phyloP scores from a whole-genome alignment of 768 basidiomycete species.

The Tremella fuciformis region DNA sequence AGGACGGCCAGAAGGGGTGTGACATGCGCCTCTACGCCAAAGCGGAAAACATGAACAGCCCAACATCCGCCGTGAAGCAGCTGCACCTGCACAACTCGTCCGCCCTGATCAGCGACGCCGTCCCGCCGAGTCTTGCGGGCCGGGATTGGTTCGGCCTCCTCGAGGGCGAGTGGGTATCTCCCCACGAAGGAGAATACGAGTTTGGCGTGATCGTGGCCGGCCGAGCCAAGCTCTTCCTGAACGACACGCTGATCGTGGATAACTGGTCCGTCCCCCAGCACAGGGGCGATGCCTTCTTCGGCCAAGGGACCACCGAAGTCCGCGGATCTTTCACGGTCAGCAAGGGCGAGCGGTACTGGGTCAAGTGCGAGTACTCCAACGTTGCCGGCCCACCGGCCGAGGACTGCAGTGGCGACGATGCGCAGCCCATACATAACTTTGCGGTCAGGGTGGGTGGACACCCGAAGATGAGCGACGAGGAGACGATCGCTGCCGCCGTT shows the following conservation, averaged over 20 bases:
- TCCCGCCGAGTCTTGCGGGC: conserved; percentile 57
- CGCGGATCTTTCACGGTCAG: conserved; percentile 2
- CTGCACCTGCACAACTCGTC: too few species aligned
- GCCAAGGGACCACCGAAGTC: conserved; percentile 11
- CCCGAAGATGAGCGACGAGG: conserved; percentile 61
- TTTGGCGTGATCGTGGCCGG: conserved; percentile 54
- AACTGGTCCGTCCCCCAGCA: conserved; percentile 64
- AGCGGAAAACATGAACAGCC: too few species aligned
- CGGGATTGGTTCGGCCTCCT: conserved; percentile 60
- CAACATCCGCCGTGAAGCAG: too few species aligned
- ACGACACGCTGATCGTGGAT: conserved; percentile 68
- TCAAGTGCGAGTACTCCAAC: not conserved
- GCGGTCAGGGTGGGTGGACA: conserved; percentile 66
- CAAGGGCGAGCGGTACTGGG: conserved; percentile 10
- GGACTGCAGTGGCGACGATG: too few species aligned
- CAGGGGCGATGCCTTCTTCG: conserved; percentile 11
- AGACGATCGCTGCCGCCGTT: conserved; percentile 60
- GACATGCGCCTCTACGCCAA: too few species aligned
- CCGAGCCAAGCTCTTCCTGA: conserved; percentile 59
- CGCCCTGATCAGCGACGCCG: too few species aligned
- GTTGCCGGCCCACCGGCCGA: too few species aligned
- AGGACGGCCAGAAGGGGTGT: too few species aligned
- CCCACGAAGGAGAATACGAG: conserved; percentile 56
- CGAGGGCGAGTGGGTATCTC: conserved; percentile 55
- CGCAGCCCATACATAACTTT: not conserved